Evolutionary conservation across 2,329 filamentous ascomycete genomes (phyloP), one percentile per base, ranked within the genome.

Genomic region (Diaporthe vaccinii): DNA sequence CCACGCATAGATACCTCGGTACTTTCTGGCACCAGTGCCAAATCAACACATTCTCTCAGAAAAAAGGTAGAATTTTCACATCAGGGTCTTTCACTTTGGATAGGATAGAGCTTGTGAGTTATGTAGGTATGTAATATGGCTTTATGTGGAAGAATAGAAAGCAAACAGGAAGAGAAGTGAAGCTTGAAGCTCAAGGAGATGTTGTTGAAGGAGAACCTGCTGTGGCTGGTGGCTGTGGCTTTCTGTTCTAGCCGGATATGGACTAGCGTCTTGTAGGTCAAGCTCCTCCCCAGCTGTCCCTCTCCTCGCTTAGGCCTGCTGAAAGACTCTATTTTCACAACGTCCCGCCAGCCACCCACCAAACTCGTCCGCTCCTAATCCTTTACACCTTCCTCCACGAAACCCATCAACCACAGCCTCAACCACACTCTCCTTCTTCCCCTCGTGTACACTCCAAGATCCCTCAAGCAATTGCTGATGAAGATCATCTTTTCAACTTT

Each of bases 281-380:
- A 68, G 65, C 65, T 68, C 62, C 20, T n/a, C 46, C 61, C 28
- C 46, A 53, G 65, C 65, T 68, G 62, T 51, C 44, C 44, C 28
- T 51, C 61, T 14, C 44, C 44, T 53, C 44, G 65, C 46, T 68
- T 36, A 31, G 65, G 65, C 65, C 46, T 51, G 46, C 46, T 68
- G 65, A 8, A 68, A 68, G 65, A 53, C 65, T 73, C 57, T 73
- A 73, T 73, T 73, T 73, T 55, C 70, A 41, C 70, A 65, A 65
- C 34, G 9, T 62, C 58, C 31, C 41, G 36, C 58, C 57, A 72
- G 55, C 70, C 58, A 62, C 58, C 70, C 41, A 53, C 57, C 58
- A 51, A 53, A 51, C 57, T 62, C 34, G 14, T 39, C 36, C 6
- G 10, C 31, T 41, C 25, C 49, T 51, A 68, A 68, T 49, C 70